Conservation (phyloP, 768 basidiomycete genomes). For the Macrolepiota albuminosa region DNA sequence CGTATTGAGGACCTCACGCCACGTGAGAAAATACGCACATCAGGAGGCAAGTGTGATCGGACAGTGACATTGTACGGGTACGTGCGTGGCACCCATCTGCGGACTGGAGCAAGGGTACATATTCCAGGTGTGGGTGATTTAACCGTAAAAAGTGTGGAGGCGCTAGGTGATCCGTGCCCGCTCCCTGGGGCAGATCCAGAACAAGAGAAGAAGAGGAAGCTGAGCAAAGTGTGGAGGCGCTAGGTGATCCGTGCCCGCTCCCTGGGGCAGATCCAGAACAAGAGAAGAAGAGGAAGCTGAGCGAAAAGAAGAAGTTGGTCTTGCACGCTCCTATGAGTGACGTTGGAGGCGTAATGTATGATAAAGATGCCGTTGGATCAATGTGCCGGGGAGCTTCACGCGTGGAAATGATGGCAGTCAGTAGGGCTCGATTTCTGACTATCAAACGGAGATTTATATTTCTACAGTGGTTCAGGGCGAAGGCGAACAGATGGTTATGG, state of each 20-base stretch:
- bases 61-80: conserved; percentile 94
- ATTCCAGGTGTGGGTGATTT: conserved; percentile 95
- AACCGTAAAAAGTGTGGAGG: conserved; percentile 63
- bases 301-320: conserved; percentile 89
- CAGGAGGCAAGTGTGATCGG: conserved; percentile 89
- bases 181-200: conserved; percentile 89
- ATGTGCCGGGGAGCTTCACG: conserved; percentile 93
- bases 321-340: conserved; percentile 99
- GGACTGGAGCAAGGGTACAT: conserved; percentile 75
- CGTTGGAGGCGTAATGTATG: conserved; percentile 93
- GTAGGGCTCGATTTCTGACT: conserved; percentile 12
- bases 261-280: conserved; percentile 91
- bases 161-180: conserved; percentile 93
- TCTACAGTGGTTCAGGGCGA: conserved; percentile 74
- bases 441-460: neutral
- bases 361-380: conserved; percentile 99
- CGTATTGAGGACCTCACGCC: conserved; percentile 93
- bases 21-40: conserved; percentile 70
- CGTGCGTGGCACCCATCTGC: conserved; percentile 83
- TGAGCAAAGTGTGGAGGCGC: conserved; percentile 60
- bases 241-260: conserved; percentile 94
- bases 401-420: conserved; percentile 64
- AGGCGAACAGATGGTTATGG: conserved; percentile 97
- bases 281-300: conserved; percentile 88
- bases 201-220: conserved; percentile 92